Evolutionary conservation across 805 yeast species (phyloP).

Genomic region (Candida saitoana): DNA sequence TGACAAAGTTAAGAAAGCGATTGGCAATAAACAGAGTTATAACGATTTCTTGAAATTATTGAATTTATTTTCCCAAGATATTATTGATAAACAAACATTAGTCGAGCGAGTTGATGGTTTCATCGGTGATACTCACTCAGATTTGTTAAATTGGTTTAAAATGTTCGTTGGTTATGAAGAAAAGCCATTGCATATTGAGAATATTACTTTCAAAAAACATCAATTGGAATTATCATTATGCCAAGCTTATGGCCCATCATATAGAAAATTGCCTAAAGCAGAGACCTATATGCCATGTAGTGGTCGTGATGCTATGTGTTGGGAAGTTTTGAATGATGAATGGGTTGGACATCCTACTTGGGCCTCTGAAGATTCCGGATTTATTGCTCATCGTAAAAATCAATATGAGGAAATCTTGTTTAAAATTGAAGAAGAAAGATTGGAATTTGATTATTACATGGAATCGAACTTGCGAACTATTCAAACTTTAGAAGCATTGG

Average conservation of each 20-base stretch:
- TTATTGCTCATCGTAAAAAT: conserved; percentile 96
- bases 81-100: conserved; percentile 76
- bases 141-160: conserved; percentile 87
- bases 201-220: conserved; percentile 83
- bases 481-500: conserved; percentile 92
- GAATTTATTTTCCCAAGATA: conserved; percentile 84
- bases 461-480: conserved; percentile 93
- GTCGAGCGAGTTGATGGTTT: conserved; percentile 83
- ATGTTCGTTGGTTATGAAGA: conserved; percentile 85
- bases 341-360: conserved; percentile 99
- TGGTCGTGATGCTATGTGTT: conserved; percentile 98
- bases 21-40: conserved; percentile 85
- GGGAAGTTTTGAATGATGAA: conserved; percentile 97
- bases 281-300: conserved; percentile 97
- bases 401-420: conserved; percentile 95
- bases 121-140: conserved; percentile 70
- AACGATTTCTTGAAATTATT: conserved; percentile 87
- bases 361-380: conserved; percentile 99
- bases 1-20: conserved; percentile 83
- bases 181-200: conserved; percentile 81
- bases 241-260: conserved; percentile 93
- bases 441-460: conserved; percentile 93
- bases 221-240: conserved; percentile 85
- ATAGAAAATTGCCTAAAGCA: conserved; percentile 85
- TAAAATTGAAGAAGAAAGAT: conserved; percentile 95